phyloP scores from a whole-genome alignment of 2,329 filamentous ascomycete genomes.

The Blastomyces silverae region DNA sequence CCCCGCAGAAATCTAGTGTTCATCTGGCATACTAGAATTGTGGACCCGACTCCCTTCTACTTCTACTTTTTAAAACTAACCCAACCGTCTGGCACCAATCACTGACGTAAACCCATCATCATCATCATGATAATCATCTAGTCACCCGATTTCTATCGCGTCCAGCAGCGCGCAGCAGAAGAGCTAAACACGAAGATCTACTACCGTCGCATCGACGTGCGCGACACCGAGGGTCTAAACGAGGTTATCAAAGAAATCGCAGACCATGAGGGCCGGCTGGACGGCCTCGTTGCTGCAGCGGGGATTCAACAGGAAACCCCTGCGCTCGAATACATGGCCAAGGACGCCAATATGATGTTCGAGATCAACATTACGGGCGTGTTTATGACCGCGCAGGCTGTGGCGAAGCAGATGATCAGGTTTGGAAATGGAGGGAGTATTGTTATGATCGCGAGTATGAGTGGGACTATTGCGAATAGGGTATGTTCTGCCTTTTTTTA shows the following conservation, averaged over 20 bases:
- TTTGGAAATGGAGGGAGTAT: constrained; percentile 54
- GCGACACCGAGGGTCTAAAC: constrained; percentile 62
- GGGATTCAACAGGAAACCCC: constrained; percentile 73
- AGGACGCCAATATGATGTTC: constrained; percentile 58
- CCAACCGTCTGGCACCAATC: not conserved
- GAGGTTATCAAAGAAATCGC: constrained; percentile 62
- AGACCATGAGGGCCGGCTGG: constrained; percentile 61
- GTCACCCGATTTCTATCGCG: constrained; percentile 55
- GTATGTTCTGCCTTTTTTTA: constrained; percentile 32
- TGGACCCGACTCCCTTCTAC: not conserved
- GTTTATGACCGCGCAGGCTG: constrained; percentile 59
- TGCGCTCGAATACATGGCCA: constrained; percentile 67
- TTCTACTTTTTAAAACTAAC: not conserved
- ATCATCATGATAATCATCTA: constrained; percentile 14
- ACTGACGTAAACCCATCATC: not conserved
- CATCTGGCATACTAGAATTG: not conserved
- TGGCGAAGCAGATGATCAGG: constrained; percentile 47
- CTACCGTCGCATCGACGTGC: constrained; percentile 75
- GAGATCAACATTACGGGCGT: constrained; percentile 56
- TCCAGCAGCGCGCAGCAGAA: constrained; percentile 57
- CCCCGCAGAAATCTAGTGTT: not conserved
- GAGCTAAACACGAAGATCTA: constrained; percentile 62
- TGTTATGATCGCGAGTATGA: constrained; percentile 58
- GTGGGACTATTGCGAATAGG: constrained; percentile 53
- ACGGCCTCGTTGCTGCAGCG: constrained; percentile 69